Evolutionary conservation across 1,139 yeast genomes (phyloP).

Genomic region (Hyphopichia khmerensis): DNA sequence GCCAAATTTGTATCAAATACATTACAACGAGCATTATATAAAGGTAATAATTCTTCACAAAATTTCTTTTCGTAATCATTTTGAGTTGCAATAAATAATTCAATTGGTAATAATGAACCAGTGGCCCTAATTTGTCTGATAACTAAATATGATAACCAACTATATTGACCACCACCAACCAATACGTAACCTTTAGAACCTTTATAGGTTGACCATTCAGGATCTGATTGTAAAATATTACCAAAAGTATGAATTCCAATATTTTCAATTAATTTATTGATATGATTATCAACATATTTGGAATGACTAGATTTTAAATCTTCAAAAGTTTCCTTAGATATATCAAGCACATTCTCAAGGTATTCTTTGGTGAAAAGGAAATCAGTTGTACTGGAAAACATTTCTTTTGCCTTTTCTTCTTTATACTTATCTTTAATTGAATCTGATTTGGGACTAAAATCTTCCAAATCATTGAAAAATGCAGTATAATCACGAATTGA

Average conservation of each 20-base stretch:
- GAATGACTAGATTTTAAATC: constrained; percentile 34
- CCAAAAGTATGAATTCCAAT: constrained; percentile 41
- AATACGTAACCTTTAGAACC: constrained; percentile 41
- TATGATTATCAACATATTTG: constrained; percentile 28
- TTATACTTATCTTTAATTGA: constrained; percentile 37
- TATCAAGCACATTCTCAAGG: constrained; percentile 38
- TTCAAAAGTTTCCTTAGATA: constrained; percentile 29
- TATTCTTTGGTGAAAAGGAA: constrained; percentile 38
- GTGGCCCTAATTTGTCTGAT: constrained; percentile 40
- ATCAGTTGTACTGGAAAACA: constrained; percentile 21
- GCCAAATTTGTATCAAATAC: constrained; percentile 37
- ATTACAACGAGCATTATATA: constrained; percentile 55
- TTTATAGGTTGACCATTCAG: constrained; percentile 37
- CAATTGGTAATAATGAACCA: constrained; percentile 43
- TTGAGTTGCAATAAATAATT: constrained; percentile 51
- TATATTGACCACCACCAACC: constrained; percentile 46
- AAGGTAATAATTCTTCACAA: constrained; percentile 51
- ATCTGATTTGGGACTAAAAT: constrained; percentile 25
- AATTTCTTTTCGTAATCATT: constrained; percentile 51
- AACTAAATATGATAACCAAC: constrained; percentile 46
- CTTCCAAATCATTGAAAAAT: constrained; percentile 32
- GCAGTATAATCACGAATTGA: constrained; percentile 28
- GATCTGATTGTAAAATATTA: constrained; percentile 28
- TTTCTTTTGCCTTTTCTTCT: constrained; percentile 31
- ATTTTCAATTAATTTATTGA: constrained; percentile 29